A percentile compares a stretch with the other conserved stretches of the same genome.
phyloP scores from a whole-genome alignment of 768 basidiomycete species.

The Leccinum obscurum region DNA sequence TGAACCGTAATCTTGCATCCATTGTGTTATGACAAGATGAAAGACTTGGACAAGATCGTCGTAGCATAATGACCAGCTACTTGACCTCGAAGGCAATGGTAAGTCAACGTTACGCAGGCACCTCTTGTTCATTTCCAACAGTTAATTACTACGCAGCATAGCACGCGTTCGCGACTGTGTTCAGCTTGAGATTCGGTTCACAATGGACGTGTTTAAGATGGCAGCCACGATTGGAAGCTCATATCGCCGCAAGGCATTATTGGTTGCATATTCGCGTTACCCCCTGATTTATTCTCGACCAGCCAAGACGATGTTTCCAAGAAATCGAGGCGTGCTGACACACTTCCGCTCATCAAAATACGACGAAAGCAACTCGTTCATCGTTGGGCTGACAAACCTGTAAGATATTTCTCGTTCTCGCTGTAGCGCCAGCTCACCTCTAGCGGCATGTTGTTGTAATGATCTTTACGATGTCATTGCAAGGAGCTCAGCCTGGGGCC shows the following conservation, averaged over 20 bases:
- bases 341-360: conserved; percentile 25
- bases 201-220: neutral
- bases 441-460: conserved; percentile 18
- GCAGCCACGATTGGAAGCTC: neutral
- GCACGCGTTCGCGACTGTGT: neutral
- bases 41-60: neutral
- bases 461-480: conserved; percentile 37
- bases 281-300: neutral
- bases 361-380: neutral
- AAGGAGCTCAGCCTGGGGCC: conserved; percentile 17
- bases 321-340: conserved; percentile 9
- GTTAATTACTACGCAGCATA: neutral
- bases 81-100: neutral
- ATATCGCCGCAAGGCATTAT: neutral
- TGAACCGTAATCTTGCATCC: neutral
- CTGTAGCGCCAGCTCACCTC: neutral
- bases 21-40: neutral
- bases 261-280: no score
- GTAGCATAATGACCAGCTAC: neutral
- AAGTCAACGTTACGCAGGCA: neutral
- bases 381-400: conserved; percentile 2
- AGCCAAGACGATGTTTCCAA: conserved; percentile 4
- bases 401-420: neutral
- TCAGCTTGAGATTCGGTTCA: neutral
- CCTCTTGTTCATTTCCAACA: neutral